Percentiles rank a stretch among this genome's conserved stretches.
Evolutionary conservation across 331 rosid species (phyloP).

Genomic region (Arachis monticola): DNA sequence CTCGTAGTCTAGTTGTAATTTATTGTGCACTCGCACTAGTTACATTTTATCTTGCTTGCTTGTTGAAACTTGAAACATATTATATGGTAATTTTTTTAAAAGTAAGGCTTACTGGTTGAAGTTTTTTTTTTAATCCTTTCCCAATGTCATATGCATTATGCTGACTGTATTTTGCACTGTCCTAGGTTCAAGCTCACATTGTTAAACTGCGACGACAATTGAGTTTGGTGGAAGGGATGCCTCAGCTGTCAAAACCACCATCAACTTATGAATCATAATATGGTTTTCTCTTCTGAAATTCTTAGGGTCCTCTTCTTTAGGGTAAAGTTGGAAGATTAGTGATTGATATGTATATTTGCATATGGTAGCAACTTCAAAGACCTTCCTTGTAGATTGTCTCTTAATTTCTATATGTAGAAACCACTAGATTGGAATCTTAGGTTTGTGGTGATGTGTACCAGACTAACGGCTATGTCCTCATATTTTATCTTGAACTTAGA

Average conservation of each 20-base stretch:
- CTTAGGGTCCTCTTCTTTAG: constrained; percentile 22
- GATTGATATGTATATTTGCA: constrained; percentile 37
- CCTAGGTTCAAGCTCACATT: constrained; percentile 94
- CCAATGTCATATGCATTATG: constrained; percentile 34
- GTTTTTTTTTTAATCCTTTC: neutral
- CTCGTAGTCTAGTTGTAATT: constrained; percentile 14
- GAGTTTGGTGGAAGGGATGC: constrained; percentile 77
- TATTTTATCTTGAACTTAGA: constrained; percentile 26
- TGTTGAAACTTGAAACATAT: too few relatives aligned
- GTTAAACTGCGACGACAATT: constrained; percentile 81
- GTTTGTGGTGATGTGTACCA: constrained; percentile 17
- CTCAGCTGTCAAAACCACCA: constrained; percentile 73
- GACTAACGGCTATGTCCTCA: constrained; percentile 3
- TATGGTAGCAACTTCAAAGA: constrained; percentile 28
- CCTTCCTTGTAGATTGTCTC: constrained; percentile 37
- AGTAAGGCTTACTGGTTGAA: constrained; percentile 2
- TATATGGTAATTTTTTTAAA: too few relatives aligned
- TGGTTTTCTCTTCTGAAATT: constrained; percentile 40
- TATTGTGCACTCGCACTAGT: neutral
- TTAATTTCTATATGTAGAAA: constrained; percentile 24
- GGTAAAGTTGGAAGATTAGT: constrained; percentile 34
- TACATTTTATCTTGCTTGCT: too few relatives aligned
- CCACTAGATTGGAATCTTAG: constrained; percentile 36
- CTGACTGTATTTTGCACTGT: constrained; percentile 45
- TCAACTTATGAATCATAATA: constrained; percentile 66